phyloP scores from a whole-genome alignment of 2,329 filamentous ascomycete genomes.

The Chalaropsis thielavioides region DNA sequence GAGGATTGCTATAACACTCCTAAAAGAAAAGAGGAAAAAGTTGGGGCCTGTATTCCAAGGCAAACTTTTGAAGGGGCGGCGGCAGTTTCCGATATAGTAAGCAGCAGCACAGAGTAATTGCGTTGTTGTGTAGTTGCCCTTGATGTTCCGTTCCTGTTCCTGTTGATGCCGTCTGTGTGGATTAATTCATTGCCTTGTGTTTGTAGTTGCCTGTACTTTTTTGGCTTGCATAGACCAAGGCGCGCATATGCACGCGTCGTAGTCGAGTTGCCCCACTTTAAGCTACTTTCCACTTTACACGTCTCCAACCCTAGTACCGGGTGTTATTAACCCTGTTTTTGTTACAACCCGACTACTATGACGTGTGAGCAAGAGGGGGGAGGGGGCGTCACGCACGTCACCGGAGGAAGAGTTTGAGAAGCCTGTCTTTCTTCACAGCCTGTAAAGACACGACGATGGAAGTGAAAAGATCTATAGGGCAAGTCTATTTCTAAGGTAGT shows the following conservation, averaged over 20 bases:
- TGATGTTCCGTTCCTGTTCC: neutral
- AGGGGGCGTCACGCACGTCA: no score
- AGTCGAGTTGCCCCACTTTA: slow-evolving; percentile 6
- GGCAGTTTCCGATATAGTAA: neutral
- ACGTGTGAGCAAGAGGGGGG: no score
- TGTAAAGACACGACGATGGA: no score
- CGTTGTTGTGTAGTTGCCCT: neutral
- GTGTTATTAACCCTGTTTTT: neutral
- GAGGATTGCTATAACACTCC: neutral
- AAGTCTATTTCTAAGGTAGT: no score
- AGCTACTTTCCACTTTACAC: slow-evolving; percentile 16
- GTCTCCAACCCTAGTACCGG: neutral
- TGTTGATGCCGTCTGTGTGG: neutral
- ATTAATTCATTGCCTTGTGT: neutral
- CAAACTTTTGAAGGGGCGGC: neutral
- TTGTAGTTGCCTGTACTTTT: neutral
- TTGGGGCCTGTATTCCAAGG: neutral
- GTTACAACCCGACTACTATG: neutral
- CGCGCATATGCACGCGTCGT: neutral
- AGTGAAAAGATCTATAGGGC: no score
- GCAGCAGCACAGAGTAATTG: neutral
- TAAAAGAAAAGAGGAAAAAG: neutral
- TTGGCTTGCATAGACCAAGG: neutral
- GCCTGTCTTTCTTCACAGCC: no score
- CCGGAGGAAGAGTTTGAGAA: no score